These are phyloP conservation scores for Fonsecaea pugnacius DNA, from an alignment of 2,329 filamentous ascomycete species.

Conservation along the genomic window DNA sequence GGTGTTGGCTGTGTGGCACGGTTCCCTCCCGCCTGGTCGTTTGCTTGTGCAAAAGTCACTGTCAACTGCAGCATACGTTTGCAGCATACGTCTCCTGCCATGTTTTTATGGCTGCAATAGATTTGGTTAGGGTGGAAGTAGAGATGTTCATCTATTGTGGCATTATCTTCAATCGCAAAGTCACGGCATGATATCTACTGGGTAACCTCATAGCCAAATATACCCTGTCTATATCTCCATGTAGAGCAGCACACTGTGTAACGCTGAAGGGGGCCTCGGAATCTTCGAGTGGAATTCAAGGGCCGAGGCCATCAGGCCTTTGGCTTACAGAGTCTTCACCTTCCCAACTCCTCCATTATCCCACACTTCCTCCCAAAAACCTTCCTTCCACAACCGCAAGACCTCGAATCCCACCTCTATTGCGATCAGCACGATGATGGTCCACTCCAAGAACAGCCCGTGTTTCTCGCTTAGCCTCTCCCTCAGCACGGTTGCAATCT, in stretches of 20 bases:
- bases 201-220: background rate
- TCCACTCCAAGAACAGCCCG: constrained; percentile 85
- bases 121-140: background rate
- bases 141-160: background rate
- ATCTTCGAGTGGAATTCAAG: background rate
- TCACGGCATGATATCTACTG: background rate
- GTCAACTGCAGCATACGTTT: background rate
- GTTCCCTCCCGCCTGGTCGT: too few relatives aligned
- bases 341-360: constrained; percentile 11
- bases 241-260: background rate
- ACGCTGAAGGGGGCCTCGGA: background rate
- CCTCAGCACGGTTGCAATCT: constrained; percentile 86
- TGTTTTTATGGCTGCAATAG: background rate
- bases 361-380: constrained; percentile 39
- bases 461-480: constrained; percentile 91
- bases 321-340: background rate
- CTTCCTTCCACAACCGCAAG: constrained; percentile 71
- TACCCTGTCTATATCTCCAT: background rate
- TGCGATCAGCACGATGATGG: constrained; percentile 90
- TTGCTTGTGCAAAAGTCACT: background rate
- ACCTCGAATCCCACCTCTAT: constrained; percentile 92
- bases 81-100: background rate
- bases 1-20: background rate
- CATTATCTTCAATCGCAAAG: background rate
- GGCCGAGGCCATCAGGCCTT: background rate